These are phyloP conservation scores for Lasiodiplodia sp. DNA, from an alignment of 2,329 filamentous ascomycete genomes.

Conservation along the genomic window DNA sequence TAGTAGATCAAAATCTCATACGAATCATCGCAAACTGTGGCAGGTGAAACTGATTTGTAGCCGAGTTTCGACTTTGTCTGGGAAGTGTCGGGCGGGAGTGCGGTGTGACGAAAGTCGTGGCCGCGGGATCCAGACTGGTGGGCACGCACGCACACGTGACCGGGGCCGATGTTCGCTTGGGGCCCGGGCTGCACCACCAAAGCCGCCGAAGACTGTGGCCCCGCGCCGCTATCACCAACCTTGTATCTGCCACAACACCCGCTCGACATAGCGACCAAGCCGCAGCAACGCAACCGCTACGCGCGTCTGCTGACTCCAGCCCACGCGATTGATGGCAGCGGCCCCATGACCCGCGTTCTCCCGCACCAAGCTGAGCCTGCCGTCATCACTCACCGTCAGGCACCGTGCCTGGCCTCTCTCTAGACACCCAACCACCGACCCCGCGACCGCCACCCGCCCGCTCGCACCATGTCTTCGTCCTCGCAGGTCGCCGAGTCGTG, in stretches of 20 bases:
- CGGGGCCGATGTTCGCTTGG: conserved; percentile 19
- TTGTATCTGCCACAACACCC: conserved; percentile 24
- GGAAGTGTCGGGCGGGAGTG: neutral
- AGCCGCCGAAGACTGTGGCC: conserved; percentile 19
- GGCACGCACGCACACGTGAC: conserved; percentile 1
- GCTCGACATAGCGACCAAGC: conserved; percentile 3
- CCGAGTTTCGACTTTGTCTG: neutral
- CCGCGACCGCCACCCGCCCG: conserved; percentile 1
- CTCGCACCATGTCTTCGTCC: conserved; percentile 61
- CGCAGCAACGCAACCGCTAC: neutral
- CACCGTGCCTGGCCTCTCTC: conserved; percentile 27
- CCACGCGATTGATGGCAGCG: conserved; percentile 28
- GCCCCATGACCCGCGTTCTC: conserved; percentile 24
- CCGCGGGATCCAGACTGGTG: conserved; percentile 3
- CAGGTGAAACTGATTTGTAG: neutral
- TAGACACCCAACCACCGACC: conserved; percentile 18
- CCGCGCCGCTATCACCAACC: conserved; percentile 29
- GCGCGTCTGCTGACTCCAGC: conserved; percentile 4
- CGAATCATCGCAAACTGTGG: neutral
- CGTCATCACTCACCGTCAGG: conserved; percentile 25
- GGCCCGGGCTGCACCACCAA: conserved; percentile 26
- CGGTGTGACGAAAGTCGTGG: neutral
- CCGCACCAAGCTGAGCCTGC: conserved; percentile 23
- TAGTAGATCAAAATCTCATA: neutral
- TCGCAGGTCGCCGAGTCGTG: conserved; percentile 80